Percentiles rank a stretch among this genome's conserved stretches.
Evolutionary conservation across 305 asterid species (phyloP).

Genomic region (Fraxinus nigra): DNA sequence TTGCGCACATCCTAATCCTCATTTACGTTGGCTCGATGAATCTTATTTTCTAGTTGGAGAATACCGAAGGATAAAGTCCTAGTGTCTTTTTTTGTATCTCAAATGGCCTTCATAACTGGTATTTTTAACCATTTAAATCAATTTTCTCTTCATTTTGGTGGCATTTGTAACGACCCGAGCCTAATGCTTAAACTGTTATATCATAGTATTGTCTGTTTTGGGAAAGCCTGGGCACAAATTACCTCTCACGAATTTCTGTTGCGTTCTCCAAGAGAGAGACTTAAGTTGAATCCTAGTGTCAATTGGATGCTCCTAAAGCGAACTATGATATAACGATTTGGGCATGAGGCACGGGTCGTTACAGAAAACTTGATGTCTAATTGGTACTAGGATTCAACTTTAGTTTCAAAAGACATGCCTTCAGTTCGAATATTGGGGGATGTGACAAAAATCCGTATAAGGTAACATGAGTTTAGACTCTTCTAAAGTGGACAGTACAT

Average conservation of each 20-base stretch:
- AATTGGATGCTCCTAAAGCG: background rate
- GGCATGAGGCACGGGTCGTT: background rate
- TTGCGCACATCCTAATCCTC: background rate
- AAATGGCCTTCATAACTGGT: background rate
- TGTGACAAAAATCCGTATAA: background rate
- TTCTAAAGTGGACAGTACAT: background rate
- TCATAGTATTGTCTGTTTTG: background rate
- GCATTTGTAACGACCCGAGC: background rate
- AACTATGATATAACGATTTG: background rate
- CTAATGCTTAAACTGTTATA: background rate
- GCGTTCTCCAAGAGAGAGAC: background rate
- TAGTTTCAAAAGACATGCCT: background rate
- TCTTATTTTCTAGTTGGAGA: conserved; percentile 17
- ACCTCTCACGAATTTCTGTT: background rate
- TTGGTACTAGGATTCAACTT: background rate
- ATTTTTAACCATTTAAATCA: background rate
- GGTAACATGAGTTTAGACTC: background rate
- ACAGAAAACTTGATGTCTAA: background rate
- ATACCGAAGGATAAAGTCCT: conserved; percentile 8
- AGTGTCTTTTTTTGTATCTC: background rate
- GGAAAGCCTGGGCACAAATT: background rate
- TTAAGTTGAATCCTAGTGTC: background rate
- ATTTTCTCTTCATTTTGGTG: background rate
- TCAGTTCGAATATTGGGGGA: background rate
- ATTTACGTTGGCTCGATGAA: background rate